Percentiles rank a stretch among this genome's conserved stretches.
phyloP scores from a whole-genome alignment of 306 rosid species.

The Corylus americana region DNA sequence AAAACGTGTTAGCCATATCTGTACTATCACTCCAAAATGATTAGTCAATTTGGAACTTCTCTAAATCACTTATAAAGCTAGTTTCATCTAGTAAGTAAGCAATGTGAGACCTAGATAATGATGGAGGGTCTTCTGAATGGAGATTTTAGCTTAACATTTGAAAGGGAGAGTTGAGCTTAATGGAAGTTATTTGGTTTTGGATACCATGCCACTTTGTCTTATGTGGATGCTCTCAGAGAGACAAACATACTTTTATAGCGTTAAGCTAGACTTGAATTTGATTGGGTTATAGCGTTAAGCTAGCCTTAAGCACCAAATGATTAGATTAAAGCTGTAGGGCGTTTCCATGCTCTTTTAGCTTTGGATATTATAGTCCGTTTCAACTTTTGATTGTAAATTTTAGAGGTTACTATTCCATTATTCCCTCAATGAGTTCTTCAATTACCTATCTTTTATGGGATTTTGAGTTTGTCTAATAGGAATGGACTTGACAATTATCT shows the following conservation, averaged over 20 bases:
- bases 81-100: too few species aligned
- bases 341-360: not conserved
- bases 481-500: not conserved
- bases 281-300: too few species aligned
- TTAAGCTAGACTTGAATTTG: too few species aligned
- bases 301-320: not conserved
- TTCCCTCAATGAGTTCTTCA: not conserved
- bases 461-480: constrained; percentile 1
- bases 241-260: not conserved
- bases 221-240: not conserved
- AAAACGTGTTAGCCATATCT: too few species aligned
- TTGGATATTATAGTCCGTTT: not conserved
- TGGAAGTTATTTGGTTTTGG: not conserved
- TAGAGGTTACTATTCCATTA: not conserved
- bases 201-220: not conserved
- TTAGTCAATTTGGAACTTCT: too few species aligned
- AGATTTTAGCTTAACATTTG: not conserved
- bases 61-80: too few species aligned
- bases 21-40: too few species aligned
- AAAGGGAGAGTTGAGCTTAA: not conserved
- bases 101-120: too few species aligned
- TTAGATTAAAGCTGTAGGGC: not conserved
- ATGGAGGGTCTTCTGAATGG: not conserved
- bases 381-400: not conserved
- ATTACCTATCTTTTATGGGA: not conserved